Evolutionary conservation across 2,329 filamentous ascomycete species (phyloP).

Genomic region (Aspergillaceae sp.): DNA sequence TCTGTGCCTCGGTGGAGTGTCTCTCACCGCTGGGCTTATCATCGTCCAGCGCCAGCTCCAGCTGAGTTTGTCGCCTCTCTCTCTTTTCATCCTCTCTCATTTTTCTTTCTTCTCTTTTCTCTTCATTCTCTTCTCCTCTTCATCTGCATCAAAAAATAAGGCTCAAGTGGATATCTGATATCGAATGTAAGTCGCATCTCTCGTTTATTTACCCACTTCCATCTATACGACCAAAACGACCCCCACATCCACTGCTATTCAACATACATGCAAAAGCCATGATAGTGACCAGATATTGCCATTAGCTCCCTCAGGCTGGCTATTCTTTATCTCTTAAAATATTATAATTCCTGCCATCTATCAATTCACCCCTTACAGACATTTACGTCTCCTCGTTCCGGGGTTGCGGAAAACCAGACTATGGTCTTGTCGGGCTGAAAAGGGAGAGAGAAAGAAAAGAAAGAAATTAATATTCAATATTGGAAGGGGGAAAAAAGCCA

Average conservation of each 20-base stretch:
- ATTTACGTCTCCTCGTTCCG: neutral
- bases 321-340: neutral
- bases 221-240: neutral
- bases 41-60: neutral
- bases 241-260: constrained; percentile 9
- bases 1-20: neutral
- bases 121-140: neutral
- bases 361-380: neutral
- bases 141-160: too few relatives aligned
- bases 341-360: neutral
- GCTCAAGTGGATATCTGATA: too few relatives aligned
- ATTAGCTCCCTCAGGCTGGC: constrained; percentile 7
- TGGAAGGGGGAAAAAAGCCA: neutral
- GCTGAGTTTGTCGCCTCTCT: neutral
- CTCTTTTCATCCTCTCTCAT: neutral
- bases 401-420: constrained; percentile 22
- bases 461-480: neutral
- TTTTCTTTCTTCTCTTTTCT: neutral
- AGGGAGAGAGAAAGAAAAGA: constrained; percentile 1
- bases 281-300: constrained; percentile 13
- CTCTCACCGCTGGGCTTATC: neutral
- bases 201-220: neutral
- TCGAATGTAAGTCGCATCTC: constrained; percentile 5
- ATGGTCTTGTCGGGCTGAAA: constrained; percentile 30
- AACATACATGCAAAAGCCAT: constrained; percentile 3